Evolutionary conservation across 345 rosid genomes (phyloP).

Genomic region (Lagerstroemia speciosa): DNA sequence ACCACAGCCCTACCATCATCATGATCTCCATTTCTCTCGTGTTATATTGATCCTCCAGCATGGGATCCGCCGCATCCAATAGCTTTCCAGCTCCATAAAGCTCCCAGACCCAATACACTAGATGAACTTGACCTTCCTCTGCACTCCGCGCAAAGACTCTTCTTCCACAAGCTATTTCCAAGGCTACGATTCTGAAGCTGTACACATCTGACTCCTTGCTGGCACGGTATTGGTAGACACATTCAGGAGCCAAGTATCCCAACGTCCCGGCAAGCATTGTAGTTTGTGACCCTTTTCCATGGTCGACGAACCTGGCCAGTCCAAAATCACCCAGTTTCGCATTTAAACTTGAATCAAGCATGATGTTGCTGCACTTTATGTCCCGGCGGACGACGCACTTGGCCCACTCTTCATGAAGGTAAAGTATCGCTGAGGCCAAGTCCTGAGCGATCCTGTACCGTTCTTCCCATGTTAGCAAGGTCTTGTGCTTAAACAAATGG

Average conservation of each 20-base stretch:
- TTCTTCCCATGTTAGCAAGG: background rate
- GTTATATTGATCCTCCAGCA: background rate
- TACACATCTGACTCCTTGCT: conserved; percentile 4
- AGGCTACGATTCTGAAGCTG: background rate
- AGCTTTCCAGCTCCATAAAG: background rate
- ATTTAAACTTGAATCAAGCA: conserved; percentile 3
- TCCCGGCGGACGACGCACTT: conserved; percentile 6
- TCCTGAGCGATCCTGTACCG: background rate
- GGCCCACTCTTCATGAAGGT: conserved; percentile 2
- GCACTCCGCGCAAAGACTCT: background rate
- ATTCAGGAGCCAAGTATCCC: conserved; percentile 9
- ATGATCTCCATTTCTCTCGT: background rate
- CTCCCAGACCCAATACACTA: conserved; percentile 8
- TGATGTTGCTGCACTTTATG: conserved; percentile 2
- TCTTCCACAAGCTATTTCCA: conserved; percentile 6
- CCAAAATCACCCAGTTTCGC: conserved; percentile 8
- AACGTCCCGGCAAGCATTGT: background rate
- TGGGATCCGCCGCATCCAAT: background rate
- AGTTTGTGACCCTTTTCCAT: conserved; percentile 3
- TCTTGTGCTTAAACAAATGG: conserved; percentile 7
- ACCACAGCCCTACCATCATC: conserved; percentile 10
- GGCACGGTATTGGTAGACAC: background rate
- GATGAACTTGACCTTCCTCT: background rate
- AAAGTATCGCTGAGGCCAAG: background rate
- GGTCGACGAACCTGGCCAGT: conserved; percentile 1